These are phyloP conservation scores for Microstegium vimineum DNA, from an alignment of 176 grass and related monocot species.

Conservation along the genomic window DNA sequence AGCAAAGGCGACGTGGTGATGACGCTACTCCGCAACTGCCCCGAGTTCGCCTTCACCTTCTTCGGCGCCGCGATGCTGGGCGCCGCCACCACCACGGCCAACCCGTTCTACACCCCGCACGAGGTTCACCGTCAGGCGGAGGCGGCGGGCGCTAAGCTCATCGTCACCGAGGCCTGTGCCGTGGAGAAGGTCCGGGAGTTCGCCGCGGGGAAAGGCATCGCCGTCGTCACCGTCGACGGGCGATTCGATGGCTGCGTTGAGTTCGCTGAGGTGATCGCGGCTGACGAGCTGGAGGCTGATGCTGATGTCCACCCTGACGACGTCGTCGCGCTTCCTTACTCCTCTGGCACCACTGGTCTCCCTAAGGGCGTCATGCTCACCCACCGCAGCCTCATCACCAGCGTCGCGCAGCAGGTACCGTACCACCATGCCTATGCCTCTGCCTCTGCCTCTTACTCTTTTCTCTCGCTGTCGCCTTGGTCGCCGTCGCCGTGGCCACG, in stretches of 20 bases:
- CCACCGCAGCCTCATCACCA: constrained; percentile 92
- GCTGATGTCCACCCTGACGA: constrained; percentile 58
- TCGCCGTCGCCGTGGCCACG: background rate
- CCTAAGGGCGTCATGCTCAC: constrained; percentile 98
- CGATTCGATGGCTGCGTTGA: constrained; percentile 51
- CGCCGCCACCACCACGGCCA: constrained; percentile 70
- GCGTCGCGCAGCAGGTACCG: constrained; percentile 86
- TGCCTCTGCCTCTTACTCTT: background rate
- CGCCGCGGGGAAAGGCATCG: constrained; percentile 17
- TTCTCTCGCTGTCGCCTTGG: background rate
- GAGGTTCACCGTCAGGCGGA: constrained; percentile 72
- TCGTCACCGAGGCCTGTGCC: constrained; percentile 79
- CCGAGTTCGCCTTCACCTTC: constrained; percentile 79
- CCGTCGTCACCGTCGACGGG: constrained; percentile 54
- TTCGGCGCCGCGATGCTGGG: constrained; percentile 51
- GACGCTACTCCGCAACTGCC: constrained; percentile 76
- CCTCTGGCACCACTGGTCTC: constrained; percentile 75
- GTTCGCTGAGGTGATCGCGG: constrained; percentile 45
- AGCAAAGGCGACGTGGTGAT: constrained; percentile 65
- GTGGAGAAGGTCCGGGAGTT: constrained; percentile 61
- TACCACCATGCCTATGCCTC: background rate
- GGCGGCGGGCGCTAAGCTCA: constrained; percentile 43
- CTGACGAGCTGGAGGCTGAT: constrained; percentile 34
- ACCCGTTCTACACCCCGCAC: constrained; percentile 72
- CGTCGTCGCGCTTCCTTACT: constrained; percentile 77